Conservation (phyloP, 305 asterid genomes). For the Stenogyne calaminthoides region DNA sequence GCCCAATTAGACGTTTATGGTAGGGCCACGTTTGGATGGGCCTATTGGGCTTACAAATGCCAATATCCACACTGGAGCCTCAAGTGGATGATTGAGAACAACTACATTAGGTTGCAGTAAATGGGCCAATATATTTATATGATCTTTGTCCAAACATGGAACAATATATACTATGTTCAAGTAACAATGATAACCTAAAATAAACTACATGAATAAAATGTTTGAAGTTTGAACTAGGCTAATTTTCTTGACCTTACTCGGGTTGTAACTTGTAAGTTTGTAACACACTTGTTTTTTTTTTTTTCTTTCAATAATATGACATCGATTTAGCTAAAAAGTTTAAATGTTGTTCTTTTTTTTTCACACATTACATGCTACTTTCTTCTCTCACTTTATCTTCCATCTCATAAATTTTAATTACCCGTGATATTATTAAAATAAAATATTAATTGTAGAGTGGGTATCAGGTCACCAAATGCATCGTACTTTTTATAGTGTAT, state of each 20-base stretch:
- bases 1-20: background rate
- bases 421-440: too few relatives aligned
- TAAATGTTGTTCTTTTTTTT: too few relatives aligned
- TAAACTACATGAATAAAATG: background rate
- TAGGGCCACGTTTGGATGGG: background rate
- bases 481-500: too few relatives aligned
- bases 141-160: background rate
- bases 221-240: background rate
- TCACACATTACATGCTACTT: too few relatives aligned
- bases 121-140: background rate
- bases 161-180: background rate
- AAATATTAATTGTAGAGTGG: too few relatives aligned
- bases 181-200: background rate
- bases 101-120: background rate
- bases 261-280: too few relatives aligned
- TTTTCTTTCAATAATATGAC: too few relatives aligned
- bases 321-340: too few relatives aligned
- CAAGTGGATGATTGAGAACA: constrained; percentile 3
- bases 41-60: background rate
- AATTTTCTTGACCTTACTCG: background rate
- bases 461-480: too few relatives aligned
- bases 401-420: too few relatives aligned
- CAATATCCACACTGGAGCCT: background rate
- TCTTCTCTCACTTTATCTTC: too few relatives aligned
- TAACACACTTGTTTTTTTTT: too few relatives aligned